Evolutionary conservation across 371 early-diverging fungal genomes (phyloP).

Genomic region (Lichtheimia ornata): DNA sequence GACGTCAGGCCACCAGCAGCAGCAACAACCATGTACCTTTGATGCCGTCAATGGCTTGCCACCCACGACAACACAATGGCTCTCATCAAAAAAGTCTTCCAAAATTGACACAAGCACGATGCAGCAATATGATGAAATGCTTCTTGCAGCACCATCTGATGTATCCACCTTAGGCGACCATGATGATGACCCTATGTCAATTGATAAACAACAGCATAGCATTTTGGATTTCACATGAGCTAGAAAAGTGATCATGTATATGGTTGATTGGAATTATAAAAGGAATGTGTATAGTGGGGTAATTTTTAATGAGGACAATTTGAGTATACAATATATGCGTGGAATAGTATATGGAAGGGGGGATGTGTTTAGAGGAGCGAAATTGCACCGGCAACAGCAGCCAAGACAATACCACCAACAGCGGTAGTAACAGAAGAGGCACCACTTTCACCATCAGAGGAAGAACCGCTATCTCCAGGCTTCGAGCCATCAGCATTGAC

Average conservation of each 20-base stretch:
- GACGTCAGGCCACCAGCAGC: not conserved
- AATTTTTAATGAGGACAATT: not conserved
- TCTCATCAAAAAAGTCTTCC: not conserved
- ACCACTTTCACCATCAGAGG: constrained; percentile 5
- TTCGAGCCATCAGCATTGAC: constrained; percentile 34
- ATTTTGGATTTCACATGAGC: no score
- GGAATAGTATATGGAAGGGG: not conserved
- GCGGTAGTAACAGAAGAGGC: constrained; percentile 2
- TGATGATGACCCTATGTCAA: no score
- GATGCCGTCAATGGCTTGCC: not conserved
- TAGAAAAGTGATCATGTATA: no score
- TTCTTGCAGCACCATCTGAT: not conserved
- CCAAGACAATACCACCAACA: constrained; percentile 2
- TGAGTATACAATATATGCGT: constrained; percentile 2
- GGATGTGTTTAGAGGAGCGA: not conserved
- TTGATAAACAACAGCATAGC: no score
- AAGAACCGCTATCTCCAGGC: constrained; percentile 5
- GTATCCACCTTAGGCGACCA: not conserved
- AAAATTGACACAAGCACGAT: not conserved
- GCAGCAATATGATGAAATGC: not conserved
- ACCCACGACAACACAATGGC: not conserved
- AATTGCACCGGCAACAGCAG: constrained; percentile 11
- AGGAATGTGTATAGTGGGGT: no score
- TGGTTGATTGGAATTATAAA: no score
- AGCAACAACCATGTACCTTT: not conserved